Conservation (phyloP, 371 early-diverging fungal genomes). For the Fennellomyces sp. region DNA sequence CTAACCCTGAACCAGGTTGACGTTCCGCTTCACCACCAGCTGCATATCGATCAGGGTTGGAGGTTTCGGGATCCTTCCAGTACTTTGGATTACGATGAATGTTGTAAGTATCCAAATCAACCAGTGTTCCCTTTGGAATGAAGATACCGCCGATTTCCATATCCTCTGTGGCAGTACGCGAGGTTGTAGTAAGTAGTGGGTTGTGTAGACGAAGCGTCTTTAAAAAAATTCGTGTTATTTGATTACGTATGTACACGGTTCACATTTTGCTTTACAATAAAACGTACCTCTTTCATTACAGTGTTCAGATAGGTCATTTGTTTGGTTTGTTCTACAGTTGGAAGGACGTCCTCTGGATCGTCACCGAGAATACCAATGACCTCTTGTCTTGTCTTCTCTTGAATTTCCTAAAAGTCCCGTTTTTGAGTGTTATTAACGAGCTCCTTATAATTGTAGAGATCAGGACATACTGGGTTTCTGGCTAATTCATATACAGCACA, state of each 20-base stretch:
- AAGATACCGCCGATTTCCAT: constrained; percentile 39
- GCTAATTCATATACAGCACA: constrained; percentile 24
- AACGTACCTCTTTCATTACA: constrained; percentile 31
- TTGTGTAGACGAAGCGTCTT: constrained; percentile 13
- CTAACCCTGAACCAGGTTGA: constrained; percentile 20
- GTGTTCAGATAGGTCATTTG: constrained; percentile 46
- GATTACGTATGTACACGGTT: background rate
- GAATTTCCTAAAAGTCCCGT: constrained; percentile 24
- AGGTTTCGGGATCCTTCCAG: constrained; percentile 20
- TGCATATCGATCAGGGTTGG: constrained; percentile 24
- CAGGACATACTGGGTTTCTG: constrained; percentile 19
- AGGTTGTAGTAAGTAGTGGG: constrained; percentile 3
- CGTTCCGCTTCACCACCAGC: constrained; percentile 17
- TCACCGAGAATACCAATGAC: constrained; percentile 51
- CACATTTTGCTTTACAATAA: background rate
- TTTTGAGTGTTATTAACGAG: background rate
- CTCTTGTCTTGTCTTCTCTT: constrained; percentile 47
- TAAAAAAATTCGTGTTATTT: constrained; percentile 34
- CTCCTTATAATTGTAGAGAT: constrained; percentile 13
- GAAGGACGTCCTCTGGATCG: constrained; percentile 31
- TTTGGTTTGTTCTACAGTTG: constrained; percentile 40
- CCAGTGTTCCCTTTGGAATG: constrained; percentile 45
- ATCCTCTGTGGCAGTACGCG: constrained; percentile 37
- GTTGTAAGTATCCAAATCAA: constrained; percentile 42
- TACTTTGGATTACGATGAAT: constrained; percentile 17